Evolutionary conservation across 495 filamentous ascomycete genomes (phyloP), one percentile per base, ranked within the genome.

Genomic region (Glarea lozoyensis): DNA sequence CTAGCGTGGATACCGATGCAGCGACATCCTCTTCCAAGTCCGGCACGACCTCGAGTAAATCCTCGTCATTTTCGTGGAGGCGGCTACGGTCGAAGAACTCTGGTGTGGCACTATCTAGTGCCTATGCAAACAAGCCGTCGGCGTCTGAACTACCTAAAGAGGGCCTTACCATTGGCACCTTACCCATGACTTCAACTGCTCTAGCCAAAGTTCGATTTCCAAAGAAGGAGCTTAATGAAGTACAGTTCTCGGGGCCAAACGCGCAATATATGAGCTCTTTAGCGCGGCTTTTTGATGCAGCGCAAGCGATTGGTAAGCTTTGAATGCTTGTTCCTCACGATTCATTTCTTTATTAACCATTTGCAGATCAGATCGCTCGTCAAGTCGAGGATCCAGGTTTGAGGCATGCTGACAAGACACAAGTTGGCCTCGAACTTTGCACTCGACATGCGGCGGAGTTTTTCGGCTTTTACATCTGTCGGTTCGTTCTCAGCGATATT

Each of bases 391-490:
- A 94, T 60, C 88, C 88, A 10, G 86, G 88, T 10, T 71, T 94
- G 30, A 83, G 83, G 53, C 86, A 90, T 47, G 70, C 70, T 20
- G 73, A 77, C 42, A 84, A 80, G 50, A 94, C 89, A 19, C 87
- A 94, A 53, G 87, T 97, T 40, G 93, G 92, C 13, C 72, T 98
- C 21, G 93, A 98, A 61, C 74, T 97, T 13, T 88, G 86, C 60
- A 86, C 86, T 21, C 78, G 88, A 15, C 90, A 96, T 63, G 93
- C 92, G 9, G 86, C 93, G 22, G 92, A 97, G 56, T 98, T 98
- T 65, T 98, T 98, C 60, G 89, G 81, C 21, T 95, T 98, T 62
- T 97, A 88, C 58, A 72, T 98, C 13, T 96, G 90, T 61, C 85
- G 93, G 12, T 98, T 97, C 58, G 88, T 87, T 21, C 62, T 97